Conservation (phyloP, 2,329 filamentous ascomycete species). For the Tolypocladium amazonense region DNA sequence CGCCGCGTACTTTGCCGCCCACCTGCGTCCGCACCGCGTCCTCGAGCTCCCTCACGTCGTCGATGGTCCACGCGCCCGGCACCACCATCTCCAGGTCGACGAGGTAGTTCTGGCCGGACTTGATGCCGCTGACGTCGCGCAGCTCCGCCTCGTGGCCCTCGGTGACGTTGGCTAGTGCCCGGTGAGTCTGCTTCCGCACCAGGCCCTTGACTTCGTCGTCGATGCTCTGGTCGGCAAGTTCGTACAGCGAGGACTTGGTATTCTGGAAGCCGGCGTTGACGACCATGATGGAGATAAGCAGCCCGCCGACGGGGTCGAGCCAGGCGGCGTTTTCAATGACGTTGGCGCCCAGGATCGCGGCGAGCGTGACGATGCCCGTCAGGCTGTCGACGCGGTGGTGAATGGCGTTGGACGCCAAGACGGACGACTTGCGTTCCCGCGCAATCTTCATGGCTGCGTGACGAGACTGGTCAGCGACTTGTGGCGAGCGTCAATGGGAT, state of each 20-base stretch:
- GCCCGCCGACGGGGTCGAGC: conserved; percentile 87
- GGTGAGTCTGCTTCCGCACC: conserved; percentile 54
- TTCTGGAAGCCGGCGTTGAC: conserved; percentile 84
- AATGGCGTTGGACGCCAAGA: conserved; percentile 89
- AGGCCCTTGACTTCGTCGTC: conserved; percentile 72
- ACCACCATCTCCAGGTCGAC: conserved; percentile 82
- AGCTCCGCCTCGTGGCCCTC: conserved; percentile 55
- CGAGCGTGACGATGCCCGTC: conserved; percentile 85
- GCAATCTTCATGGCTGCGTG: conserved; percentile 83
- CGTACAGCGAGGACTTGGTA: conserved; percentile 68
- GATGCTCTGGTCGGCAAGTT: conserved; percentile 83
- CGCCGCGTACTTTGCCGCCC: conserved; percentile 69
- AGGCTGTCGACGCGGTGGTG: conserved; percentile 95
- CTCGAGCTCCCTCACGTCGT: conserved; percentile 60
- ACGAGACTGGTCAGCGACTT: neutral
- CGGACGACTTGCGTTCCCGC: conserved; percentile 84
- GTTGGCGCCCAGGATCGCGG: conserved; percentile 84
- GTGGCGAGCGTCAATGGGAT: conserved; percentile 5
- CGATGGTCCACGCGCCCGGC: conserved; percentile 65
- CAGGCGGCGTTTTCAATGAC: conserved; percentile 75
- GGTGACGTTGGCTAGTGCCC: conserved; percentile 43
- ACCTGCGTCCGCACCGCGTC: conserved; percentile 61
- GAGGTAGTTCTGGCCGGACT: conserved; percentile 93
- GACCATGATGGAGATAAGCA: conserved; percentile 89
- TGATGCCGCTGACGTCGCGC: conserved; percentile 75